Evolutionary conservation across 2,329 filamentous ascomycete genomes (phyloP), one percentile per base, ranked within the genome.

Genomic region (Claviceps pusilla): DNA sequence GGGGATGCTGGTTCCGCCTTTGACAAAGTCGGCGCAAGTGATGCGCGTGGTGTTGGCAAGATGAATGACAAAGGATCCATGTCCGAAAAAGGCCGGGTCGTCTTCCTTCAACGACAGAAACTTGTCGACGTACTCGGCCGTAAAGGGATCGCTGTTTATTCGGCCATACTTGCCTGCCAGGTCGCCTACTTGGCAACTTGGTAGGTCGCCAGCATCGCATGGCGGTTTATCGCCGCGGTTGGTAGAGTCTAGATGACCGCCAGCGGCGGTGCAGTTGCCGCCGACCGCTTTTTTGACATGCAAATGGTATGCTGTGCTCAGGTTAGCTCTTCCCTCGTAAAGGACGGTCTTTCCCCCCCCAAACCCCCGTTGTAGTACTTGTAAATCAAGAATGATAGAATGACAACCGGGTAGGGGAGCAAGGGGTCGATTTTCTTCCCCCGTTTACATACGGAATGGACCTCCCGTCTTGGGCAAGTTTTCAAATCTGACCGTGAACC

Each of bases 141-240:
- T 64, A 63, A 76, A 82, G 11, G 75, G 71, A 58, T 76, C 73
- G 41, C 68, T 66, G 29, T 68, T 73, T 62, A 87, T 77, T 57
- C 74, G 74, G 57, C 85, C 85, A 62, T 84, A 73, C 71, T 91
- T 91, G 64, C 87, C 87, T 60, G 79, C 77, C 54, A 90, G 73
- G 65, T 91, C 87, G 59, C 87, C 87, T 10, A 86, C 79, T 68
- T 91, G 80, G 71, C 87, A 93, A 11, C 79, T 82, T 57, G 77
- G 68, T 10, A 82, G 82, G 10, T 70, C 64, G 11, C 64, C 60
- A 12, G 69, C 46, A 63, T 89, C 73, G 69, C 87, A 91, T 5
- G 76, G 61, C 6, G 81, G 73, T 3, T 68, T 69, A 63, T 88
- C 80, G 58, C 80, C 80, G 50, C 84, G 82, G 53, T 74, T 65